These are phyloP conservation scores for Populus davidiana DNA, from an alignment of 345 rosid species.

Conservation along the genomic window DNA sequence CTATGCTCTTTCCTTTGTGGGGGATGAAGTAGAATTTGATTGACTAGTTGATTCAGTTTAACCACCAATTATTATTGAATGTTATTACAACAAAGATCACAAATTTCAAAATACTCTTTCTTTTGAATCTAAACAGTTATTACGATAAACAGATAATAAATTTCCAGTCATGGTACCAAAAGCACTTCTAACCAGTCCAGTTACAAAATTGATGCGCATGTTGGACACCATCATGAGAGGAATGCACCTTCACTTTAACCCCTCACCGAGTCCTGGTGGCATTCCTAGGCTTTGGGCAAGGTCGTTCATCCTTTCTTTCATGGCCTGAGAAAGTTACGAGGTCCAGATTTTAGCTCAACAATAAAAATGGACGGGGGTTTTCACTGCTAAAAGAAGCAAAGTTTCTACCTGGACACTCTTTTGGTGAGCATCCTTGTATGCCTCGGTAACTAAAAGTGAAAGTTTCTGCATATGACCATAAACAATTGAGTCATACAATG, in stretches of 20 bases:
- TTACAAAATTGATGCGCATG: constrained; percentile 26
- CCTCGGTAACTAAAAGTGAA: constrained; percentile 71
- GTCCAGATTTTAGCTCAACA: constrained; percentile 1
- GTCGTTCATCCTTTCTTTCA: constrained; percentile 87
- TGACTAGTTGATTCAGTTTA: too few relatives aligned
- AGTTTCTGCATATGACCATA: constrained; percentile 56
- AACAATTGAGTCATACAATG: background rate
- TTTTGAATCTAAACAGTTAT: background rate
- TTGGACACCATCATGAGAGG: background rate
- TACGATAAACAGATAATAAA: background rate
- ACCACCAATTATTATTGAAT: background rate
- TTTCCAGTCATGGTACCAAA: background rate
- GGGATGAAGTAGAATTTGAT: background rate
- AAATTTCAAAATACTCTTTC: background rate
- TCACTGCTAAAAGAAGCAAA: background rate
- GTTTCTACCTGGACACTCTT: constrained; percentile 71
- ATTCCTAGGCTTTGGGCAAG: constrained; percentile 92
- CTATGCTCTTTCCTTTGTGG: background rate
- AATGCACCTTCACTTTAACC: constrained; percentile 47
- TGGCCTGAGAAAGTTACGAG: constrained; percentile 48
- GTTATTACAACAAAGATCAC: background rate
- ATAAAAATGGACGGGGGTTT: background rate
- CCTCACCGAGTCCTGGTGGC: constrained; percentile 77
- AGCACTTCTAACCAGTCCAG: constrained; percentile 15
- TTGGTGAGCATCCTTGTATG: constrained; percentile 90